phyloP scores from a whole-genome alignment of 2,329 filamentous ascomycete species.

The Xylariaceae sp. region DNA sequence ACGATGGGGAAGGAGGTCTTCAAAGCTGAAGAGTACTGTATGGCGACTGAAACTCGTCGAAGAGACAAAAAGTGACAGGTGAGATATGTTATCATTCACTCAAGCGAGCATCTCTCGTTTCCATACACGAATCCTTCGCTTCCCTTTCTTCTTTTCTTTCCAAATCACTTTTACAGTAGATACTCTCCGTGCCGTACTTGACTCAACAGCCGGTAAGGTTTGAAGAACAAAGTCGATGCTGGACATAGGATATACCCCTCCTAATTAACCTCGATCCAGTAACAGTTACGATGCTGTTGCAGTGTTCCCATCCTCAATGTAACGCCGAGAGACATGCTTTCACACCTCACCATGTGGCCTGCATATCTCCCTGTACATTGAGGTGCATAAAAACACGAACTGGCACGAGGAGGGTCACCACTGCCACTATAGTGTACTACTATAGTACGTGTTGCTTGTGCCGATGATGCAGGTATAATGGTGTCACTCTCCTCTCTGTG shows the following conservation, averaged over 20 bases:
- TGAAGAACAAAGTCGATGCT: too few relatives aligned
- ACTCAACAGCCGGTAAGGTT: too few relatives aligned
- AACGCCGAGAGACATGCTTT: slow-evolving; percentile 22
- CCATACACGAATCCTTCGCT: too few relatives aligned
- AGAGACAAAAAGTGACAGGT: too few relatives aligned
- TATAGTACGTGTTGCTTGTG: neutral
- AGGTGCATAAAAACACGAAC: slow-evolving; percentile 28
- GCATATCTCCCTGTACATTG: slow-evolving; percentile 22
- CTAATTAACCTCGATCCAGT: neutral
- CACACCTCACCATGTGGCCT: slow-evolving; percentile 30
- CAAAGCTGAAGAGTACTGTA: too few relatives aligned
- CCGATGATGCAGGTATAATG: slow-evolving; percentile 4
- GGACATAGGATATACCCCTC: slow-evolving; percentile 12
- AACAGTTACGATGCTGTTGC: slow-evolving; percentile 11
- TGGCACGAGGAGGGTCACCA: slow-evolving; percentile 26
- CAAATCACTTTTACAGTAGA: too few relatives aligned
- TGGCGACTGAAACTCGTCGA: too few relatives aligned
- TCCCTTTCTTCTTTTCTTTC: too few relatives aligned
- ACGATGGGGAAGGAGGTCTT: too few relatives aligned
- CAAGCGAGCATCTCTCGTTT: too few relatives aligned
- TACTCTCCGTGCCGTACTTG: too few relatives aligned
- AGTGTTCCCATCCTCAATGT: slow-evolving; percentile 18
- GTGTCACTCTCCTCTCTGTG: neutral
- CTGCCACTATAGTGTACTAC: slow-evolving; percentile 4
- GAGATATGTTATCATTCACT: too few relatives aligned